Conservation (phyloP, 495 filamentous ascomycete species). For the Penicillium paxilli region DNA sequence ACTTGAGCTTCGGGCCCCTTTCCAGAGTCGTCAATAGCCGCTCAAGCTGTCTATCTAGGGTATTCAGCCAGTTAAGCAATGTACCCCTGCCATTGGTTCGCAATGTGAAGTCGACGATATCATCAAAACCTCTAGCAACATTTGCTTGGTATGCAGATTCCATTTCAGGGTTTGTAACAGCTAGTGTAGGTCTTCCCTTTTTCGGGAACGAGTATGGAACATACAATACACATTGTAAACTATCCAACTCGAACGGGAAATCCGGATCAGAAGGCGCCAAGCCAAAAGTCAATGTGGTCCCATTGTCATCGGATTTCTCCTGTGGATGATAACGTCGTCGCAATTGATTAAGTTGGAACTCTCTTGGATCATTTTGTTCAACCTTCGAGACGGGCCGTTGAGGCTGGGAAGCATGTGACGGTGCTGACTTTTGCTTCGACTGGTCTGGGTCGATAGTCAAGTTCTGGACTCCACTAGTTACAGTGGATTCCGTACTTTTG, state of each 20-base stretch:
- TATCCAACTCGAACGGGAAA: constrained; percentile 76
- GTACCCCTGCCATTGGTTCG: constrained; percentile 55
- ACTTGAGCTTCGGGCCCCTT: constrained; percentile 76
- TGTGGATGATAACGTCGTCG: constrained; percentile 67
- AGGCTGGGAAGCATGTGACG: constrained; percentile 33
- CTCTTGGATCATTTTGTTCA: constrained; percentile 67
- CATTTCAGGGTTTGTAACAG: constrained; percentile 74
- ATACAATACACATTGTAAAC: constrained; percentile 69
- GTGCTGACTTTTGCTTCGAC: constrained; percentile 8
- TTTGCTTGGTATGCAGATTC: constrained; percentile 79
- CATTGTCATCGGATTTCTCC: constrained; percentile 52
- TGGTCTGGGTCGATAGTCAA: constrained; percentile 8
- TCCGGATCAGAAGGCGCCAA: constrained; percentile 83
- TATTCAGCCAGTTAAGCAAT: constrained; percentile 67
- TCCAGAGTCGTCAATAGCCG: constrained; percentile 65
- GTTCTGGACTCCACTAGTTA: constrained; percentile 10
- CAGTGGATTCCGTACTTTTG: constrained; percentile 3
- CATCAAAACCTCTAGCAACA: constrained; percentile 76
- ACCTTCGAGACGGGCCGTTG: constrained; percentile 64
- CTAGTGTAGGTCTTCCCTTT: constrained; percentile 53
- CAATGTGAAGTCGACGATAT: constrained; percentile 52
- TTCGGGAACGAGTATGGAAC: constrained; percentile 65
- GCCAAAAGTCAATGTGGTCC: constrained; percentile 60
- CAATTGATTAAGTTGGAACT: constrained; percentile 77
- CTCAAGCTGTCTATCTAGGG: constrained; percentile 74